phyloP scores from a whole-genome alignment of 192 early-diverging fungal genomes.

The Backusella tuberculispora region DNA sequence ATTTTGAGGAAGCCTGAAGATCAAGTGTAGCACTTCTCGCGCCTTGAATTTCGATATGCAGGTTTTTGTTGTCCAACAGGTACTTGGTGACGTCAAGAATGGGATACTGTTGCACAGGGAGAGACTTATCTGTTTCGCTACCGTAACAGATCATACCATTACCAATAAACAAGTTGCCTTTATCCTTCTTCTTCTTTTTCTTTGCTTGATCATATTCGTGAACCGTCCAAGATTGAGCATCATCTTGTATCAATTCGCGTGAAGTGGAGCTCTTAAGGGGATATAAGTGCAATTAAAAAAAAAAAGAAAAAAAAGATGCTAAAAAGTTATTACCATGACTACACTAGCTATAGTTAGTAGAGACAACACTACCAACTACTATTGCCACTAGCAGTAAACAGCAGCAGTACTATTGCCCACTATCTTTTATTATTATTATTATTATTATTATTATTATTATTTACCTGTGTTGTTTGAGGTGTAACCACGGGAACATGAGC shows the following conservation, averaged over 20 bases:
- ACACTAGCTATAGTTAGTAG: too few species aligned
- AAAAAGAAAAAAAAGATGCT: not conserved
- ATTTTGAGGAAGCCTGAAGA: constrained; percentile 64
- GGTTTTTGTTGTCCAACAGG: constrained; percentile 63
- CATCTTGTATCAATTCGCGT: constrained; percentile 26
- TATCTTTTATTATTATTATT: not conserved
- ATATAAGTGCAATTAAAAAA: not conserved
- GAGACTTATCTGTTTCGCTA: constrained; percentile 63
- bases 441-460: not conserved
- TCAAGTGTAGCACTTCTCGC: constrained; percentile 58
- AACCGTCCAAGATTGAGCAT: constrained; percentile 55
- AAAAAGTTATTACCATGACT: not conserved
- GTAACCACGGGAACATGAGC: not conserved
- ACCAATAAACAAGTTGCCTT: constrained; percentile 68
- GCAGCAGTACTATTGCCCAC: not conserved
- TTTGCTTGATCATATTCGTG: constrained; percentile 63
- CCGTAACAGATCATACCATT: constrained; percentile 65
- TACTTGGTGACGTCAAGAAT: constrained; percentile 64
- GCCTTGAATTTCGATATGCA: constrained; percentile 67
- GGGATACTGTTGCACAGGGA: constrained; percentile 61
- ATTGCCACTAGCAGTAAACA: not conserved
- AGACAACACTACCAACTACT: not conserved
- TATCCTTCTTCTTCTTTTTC: constrained; percentile 75
- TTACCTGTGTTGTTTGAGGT: constrained; percentile 14
- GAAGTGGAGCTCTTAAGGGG: not conserved